Percentiles rank a stretch among this genome's conserved stretches.
These are phyloP conservation scores for Ogataea chonburiensis DNA, from an alignment of 805 yeast species.

Conservation along the genomic window DNA sequence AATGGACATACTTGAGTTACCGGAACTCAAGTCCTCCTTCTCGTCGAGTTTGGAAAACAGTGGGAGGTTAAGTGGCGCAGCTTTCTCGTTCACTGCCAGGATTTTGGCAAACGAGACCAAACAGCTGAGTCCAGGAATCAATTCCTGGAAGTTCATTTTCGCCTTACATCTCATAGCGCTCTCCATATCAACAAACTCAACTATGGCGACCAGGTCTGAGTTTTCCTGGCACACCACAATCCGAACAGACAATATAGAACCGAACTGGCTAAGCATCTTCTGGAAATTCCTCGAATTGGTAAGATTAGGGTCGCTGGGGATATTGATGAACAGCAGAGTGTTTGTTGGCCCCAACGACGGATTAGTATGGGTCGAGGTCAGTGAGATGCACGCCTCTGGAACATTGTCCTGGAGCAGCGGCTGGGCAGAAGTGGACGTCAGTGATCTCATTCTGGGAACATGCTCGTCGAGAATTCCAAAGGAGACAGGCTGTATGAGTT, in stretches of 20 bases:
- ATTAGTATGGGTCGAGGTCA: conserved; percentile 73
- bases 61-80: conserved; percentile 14
- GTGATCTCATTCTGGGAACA: conserved; percentile 40
- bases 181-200: conserved; percentile 71
- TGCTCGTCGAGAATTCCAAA: conserved; percentile 15
- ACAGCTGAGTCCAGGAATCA: conserved; percentile 74
- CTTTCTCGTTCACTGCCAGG: conserved; percentile 21
- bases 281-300: conserved; percentile 54
- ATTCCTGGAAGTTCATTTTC: conserved; percentile 75
- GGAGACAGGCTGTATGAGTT: conserved; percentile 15
- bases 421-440: conserved; percentile 29
- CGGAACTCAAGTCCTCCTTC: conserved; percentile 13
- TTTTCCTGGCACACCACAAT: conserved; percentile 45
- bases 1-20: conserved; percentile 19
- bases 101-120: conserved; percentile 84
- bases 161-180: conserved; percentile 79
- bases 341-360: conserved; percentile 72
- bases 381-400: conserved; percentile 54
- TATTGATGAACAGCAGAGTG: conserved; percentile 73
- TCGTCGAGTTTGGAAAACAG: conserved; percentile 16
- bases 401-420: conserved; percentile 53
- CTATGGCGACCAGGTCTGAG: conserved; percentile 48
- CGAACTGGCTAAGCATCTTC: conserved; percentile 57
- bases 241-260: conserved; percentile 58
- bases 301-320: conserved; percentile 49